Conservation (phyloP, 805 yeast genomes). For the Nakazawaea wyomingensis region DNA sequence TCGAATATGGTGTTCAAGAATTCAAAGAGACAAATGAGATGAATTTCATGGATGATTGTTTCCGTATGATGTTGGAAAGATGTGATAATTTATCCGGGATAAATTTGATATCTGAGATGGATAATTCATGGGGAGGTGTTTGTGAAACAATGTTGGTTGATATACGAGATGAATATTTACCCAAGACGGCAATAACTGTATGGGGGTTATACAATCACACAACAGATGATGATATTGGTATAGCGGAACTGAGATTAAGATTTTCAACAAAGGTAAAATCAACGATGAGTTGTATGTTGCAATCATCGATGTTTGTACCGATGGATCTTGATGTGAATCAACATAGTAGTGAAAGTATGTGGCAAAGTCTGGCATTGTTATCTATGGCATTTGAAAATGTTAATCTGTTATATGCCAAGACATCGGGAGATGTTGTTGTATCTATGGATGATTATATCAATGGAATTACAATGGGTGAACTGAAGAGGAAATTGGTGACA, state of each 20-base stretch:
- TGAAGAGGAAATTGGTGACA: constrained; percentile 44
- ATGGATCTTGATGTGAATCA: constrained; percentile 24
- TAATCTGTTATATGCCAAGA: constrained; percentile 34
- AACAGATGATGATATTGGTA: neutral
- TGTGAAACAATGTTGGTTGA: constrained; percentile 44
- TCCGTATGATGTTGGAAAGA: constrained; percentile 63
- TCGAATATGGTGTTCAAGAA: constrained; percentile 56
- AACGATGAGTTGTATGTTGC: constrained; percentile 38
- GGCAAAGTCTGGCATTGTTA: constrained; percentile 39
- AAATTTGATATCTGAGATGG: constrained; percentile 64
- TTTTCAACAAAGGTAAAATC: constrained; percentile 39
- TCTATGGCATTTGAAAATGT: constrained; percentile 40
- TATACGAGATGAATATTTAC: constrained; percentile 64
- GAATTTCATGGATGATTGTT: constrained; percentile 52
- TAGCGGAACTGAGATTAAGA: neutral
- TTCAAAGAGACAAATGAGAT: constrained; percentile 35
- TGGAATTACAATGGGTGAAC: constrained; percentile 33
- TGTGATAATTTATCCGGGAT: constrained; percentile 74
- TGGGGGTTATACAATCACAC: constrained; percentile 38
- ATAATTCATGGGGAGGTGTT: constrained; percentile 84
- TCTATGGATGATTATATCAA: constrained; percentile 40
- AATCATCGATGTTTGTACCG: constrained; percentile 55
- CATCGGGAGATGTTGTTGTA: too few species aligned
- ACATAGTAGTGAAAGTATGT: constrained; percentile 21
- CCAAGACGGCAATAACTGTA: constrained; percentile 39